Conservation (phyloP, 225 moss, liverwort and hornwort species). For the Takakia lepidozioides region DNA sequence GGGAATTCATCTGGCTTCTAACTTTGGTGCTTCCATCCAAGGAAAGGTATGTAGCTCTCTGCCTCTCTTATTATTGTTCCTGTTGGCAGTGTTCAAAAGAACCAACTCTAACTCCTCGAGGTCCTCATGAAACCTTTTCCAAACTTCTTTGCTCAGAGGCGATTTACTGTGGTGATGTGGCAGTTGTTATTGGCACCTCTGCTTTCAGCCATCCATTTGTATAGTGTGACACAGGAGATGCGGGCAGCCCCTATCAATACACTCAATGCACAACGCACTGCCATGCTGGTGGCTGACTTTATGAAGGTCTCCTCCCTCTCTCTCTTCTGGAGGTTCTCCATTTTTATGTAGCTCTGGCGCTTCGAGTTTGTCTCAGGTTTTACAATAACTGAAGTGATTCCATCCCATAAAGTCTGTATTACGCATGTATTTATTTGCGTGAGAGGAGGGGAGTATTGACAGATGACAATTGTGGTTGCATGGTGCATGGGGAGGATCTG, state of each 20-base stretch:
- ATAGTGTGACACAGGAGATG: constrained; percentile 92
- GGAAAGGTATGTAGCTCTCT: constrained; percentile 54
- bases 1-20: constrained; percentile 86
- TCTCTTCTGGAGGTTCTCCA: neutral
- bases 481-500: too few species aligned
- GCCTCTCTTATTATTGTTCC: neutral
- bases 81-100: neutral
- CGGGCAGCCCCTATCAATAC: constrained; percentile 98
- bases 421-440: too few species aligned
- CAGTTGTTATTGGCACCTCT: constrained; percentile 80
- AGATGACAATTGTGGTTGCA: too few species aligned
- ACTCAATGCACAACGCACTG: constrained; percentile 87
- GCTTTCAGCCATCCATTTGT: constrained; percentile 82
- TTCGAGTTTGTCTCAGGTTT: too few species aligned
- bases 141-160: neutral
- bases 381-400: too few species aligned
- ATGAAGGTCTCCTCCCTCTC: constrained; percentile 49
- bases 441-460: too few species aligned
- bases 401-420: neutral
- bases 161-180: constrained; percentile 3
- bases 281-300: constrained; percentile 87
- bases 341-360: too few species aligned
- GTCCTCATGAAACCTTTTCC: neutral
- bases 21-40: constrained; percentile 68
- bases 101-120: neutral